Evolutionary conservation across 805 yeast genomes (phyloP), one percentile per base, ranked within the genome.

Genomic region (Limtongia smithiae): DNA sequence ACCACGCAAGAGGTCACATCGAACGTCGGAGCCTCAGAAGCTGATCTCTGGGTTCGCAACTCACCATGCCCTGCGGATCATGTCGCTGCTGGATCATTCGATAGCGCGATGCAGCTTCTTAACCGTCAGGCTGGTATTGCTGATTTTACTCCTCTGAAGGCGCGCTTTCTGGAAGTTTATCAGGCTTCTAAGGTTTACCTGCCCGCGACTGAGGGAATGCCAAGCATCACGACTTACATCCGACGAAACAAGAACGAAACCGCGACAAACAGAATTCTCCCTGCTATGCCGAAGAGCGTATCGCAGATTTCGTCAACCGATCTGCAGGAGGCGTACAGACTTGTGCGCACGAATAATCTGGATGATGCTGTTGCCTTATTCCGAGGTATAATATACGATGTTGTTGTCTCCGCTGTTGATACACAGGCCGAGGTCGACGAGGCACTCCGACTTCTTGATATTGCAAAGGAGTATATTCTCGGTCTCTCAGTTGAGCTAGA

Each of bases 71-170:
- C 97, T 3, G 97, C 96, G 27, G 88, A 87, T 24, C 86, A 88
- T 61, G 89, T 84, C 62, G 97, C 98, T 1, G 89, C 96, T 2
- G 99, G 99, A 61, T 85, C 94, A 3, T 91, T 91, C 65, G 97
- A 89, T 59, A 85, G 91, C 46, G 99, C 97, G 33, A 93, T 96
- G 34, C 94, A 89, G 62, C 78, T 94, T 64, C 77, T 93, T 62
- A 81, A 83, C 72, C 84, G 91, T 63, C 98, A 94, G 69, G 74
- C 83, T 38, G 98, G 97, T 61, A 79, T 87, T 44, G 82, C 79
- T 24, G 76, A 86, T 60, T 91, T 94, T 65, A 95, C 82, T 62
- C 97, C 97, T 12, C 76, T 93, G 60, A 81, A 91, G 70, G 65
- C 74, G 25, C 77, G 96, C 54, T 93, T 93, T 72, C 60, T 85